phyloP scores from a whole-genome alignment of 192 early-diverging fungal species.

The Gryganskiella cystojenkinii region DNA sequence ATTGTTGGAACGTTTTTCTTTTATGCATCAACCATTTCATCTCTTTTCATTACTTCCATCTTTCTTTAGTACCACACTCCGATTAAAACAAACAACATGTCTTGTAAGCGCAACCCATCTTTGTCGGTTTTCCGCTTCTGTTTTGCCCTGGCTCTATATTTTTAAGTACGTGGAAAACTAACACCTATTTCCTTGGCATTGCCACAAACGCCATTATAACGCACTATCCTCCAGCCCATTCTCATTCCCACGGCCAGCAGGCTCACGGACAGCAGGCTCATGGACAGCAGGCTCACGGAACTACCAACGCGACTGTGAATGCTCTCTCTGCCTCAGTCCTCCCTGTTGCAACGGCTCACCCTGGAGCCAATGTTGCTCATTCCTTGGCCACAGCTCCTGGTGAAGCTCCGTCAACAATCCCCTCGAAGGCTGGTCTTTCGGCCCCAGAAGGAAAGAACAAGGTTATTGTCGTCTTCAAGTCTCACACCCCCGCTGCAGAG shows the following conservation, averaged over 20 bases:
- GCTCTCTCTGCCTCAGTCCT: slow-evolving; percentile 21
- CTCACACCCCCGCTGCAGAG: slow-evolving; percentile 51
- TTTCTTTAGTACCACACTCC: no score
- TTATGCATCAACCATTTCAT: no score
- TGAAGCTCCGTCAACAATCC: slow-evolving; percentile 2
- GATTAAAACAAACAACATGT: no score
- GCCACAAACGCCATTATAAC: no score
- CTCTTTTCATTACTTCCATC: no score
- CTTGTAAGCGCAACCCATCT: no score
- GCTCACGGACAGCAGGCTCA: not conserved
- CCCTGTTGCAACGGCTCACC: slow-evolving; percentile 21
- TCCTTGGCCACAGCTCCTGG: slow-evolving; percentile 9
- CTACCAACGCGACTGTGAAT: not conserved
- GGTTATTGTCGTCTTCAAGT: slow-evolving; percentile 69
- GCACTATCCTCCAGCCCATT: no score
- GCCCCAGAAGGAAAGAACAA: slow-evolving; percentile 4
- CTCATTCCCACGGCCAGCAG: no score
- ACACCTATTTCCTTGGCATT: no score
- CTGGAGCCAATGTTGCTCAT: slow-evolving; percentile 8
- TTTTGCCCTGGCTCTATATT: no score
- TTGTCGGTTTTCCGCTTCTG: no score
- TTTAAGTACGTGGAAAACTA: no score
- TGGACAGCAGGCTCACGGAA: not conserved
- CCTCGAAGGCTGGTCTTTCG: not conserved
- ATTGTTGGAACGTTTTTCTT: not conserved